Evolutionary conservation across 2,329 filamentous ascomycete species (phyloP), one percentile per base, ranked within the genome.

Genomic region (Aspergillus floridensis): DNA sequence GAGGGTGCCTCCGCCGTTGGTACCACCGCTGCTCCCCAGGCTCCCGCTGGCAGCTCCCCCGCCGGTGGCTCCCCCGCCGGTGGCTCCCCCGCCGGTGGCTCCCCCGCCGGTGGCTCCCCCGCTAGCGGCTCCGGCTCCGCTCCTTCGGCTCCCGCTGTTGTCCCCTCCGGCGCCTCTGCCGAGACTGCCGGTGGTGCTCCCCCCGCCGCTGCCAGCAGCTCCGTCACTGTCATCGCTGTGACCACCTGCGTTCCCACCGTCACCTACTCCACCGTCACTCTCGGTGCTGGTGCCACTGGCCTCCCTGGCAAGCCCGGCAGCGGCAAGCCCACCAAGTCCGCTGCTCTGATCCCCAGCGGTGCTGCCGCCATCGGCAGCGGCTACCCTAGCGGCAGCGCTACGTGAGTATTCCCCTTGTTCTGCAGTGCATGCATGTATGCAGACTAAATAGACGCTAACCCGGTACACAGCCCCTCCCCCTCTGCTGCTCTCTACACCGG

Each of bases 241-340:
- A 70, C 69, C 67, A 72, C 70, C 65, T 72, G 70, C 61, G 60
- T 72, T 19, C 70, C 70, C 57, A 72, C 67, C 63, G 69, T 70
- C 66, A 72, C 59, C 65, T 66, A 70, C 64, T 70, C 66, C 26
- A 71, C 69, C 66, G 60, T 71, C 65, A 68, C 68, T 53, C 57
- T 68, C 56, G 59, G 57, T 58, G 63, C 65, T 50, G 22, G 57
- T 24, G 48, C 61, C 58, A 49, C 57, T 49, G 68, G 61, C 57
- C 49, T 56, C 49, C 49, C 46, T 53, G 53, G 53, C 41, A 47
- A 47, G 46, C 55, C 62, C 59, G 47, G 58, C 38, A 56, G 56
- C 46, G 56, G 46, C 59, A 53, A 59, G 47, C 60, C 55, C 47
- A 29, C 52, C 35, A 52, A 59, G 47, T 53, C 55, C 58, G 57